Evolutionary conservation across 176 grass and related monocot species (phyloP).

Genomic region (Triticum monococcum): DNA sequence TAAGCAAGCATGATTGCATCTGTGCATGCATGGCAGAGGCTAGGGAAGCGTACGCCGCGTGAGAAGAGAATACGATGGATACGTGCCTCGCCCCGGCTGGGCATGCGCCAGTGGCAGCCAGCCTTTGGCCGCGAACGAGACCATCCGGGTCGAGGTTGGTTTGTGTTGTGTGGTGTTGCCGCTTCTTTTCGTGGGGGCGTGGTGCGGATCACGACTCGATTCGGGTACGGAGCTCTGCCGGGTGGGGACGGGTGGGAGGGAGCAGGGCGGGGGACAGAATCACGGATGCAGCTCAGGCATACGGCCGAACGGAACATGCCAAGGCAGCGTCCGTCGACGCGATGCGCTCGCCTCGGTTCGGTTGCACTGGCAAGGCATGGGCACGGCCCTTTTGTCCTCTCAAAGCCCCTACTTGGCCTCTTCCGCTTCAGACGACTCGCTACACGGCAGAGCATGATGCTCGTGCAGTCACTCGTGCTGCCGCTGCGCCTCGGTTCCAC

Average conservation of each 20-base stretch:
- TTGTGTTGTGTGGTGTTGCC: not conserved
- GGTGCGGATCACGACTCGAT: not conserved
- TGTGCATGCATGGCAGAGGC: not conserved
- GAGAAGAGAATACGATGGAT: not conserved
- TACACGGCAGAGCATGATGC: not conserved
- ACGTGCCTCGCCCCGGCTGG: not conserved
- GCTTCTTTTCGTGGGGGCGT: not conserved
- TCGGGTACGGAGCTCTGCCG: not conserved
- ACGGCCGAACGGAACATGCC: slow-evolving; percentile 10
- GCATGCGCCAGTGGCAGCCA: not conserved
- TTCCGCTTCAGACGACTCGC: not conserved
- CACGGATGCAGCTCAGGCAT: not conserved
- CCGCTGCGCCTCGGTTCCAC: not conserved
- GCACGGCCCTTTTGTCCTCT: slow-evolving; percentile 2
- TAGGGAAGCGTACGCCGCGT: not conserved
- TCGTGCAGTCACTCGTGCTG: not conserved
- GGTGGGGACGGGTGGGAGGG: not conserved
- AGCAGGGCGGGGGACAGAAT: not conserved
- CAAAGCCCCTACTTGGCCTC: not conserved
- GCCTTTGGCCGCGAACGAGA: slow-evolving; percentile 4
- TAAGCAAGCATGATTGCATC: not conserved
- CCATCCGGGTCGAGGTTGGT: not conserved
- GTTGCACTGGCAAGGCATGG: not conserved
- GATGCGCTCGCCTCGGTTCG: not conserved
- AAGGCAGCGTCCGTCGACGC: slow-evolving; percentile 9